phyloP scores from a whole-genome alignment of 2,329 filamentous ascomycete genomes.

The Aspergillus awamori region DNA sequence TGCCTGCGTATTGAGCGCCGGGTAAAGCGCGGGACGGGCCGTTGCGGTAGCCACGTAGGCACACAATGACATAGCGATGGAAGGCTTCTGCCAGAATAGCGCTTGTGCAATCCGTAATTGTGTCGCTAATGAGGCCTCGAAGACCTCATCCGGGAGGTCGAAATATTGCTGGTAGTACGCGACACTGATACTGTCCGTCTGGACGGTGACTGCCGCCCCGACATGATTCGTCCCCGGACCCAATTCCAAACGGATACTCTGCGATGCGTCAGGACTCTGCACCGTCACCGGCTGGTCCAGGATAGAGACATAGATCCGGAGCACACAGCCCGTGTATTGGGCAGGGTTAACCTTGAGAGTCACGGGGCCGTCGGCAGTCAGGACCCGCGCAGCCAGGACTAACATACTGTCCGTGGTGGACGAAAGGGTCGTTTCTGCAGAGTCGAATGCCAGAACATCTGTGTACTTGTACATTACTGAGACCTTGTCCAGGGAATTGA shows the following conservation, averaged over 20 bases:
- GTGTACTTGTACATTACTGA: background rate
- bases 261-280: background rate
- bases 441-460: background rate
- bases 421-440: background rate
- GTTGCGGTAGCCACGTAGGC: background rate
- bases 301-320: conserved; percentile 5
- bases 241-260: background rate
- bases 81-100: background rate
- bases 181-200: background rate
- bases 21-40: background rate
- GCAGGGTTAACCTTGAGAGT: background rate
- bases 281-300: conserved; percentile 1
- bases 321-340: background rate
- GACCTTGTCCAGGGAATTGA: too few species aligned
- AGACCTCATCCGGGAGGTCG: background rate
- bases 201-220: background rate
- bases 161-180: background rate
- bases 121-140: conserved; percentile 5
- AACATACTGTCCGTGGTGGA: background rate
- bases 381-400: background rate
- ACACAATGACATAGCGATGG: conserved; percentile 2
- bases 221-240: background rate
- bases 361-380: conserved; percentile 7
- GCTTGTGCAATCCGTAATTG: conserved; percentile 7
- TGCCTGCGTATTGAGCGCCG: background rate